Base-by-base conservation (phyloP, 2,329 filamentous ascomycete genomes). In the Cladobotryum mycophilum region DNA sequence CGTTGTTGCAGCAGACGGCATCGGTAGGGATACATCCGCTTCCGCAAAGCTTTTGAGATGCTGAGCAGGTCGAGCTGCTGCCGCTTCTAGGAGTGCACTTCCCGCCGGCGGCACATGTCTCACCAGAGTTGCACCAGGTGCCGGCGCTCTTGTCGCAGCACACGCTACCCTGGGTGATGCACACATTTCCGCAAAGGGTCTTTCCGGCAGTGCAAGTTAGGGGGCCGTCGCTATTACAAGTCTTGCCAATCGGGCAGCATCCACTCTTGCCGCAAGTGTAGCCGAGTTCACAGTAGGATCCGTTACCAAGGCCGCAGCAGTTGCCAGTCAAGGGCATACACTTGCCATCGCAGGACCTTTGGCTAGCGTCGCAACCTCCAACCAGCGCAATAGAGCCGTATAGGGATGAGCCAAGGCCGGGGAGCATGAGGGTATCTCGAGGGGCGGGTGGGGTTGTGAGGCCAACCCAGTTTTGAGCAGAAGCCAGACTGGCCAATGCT, bases 221-320 rank as follows among this genome's bases (percentile, higher is more conserved):
- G 11, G 41, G n/a, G 12, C 49, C n/a, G 15, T 22, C 41, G 9
- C 18, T 25, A 33, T 52, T 56, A 34, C 56, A 67, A 11, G 55
- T 58, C 45, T 61, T 48, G 15, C 64, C 63, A 36, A 52, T 38
- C 22, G 46, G 54, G 49, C 67, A 69, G 53, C 68, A 69, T 17
- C 61, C 58, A 18, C 56, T 53, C 6, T 38, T 14, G 34, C 47
- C 42, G 50, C 44, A 47, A 44, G 35, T 34, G 30, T 25, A 37
- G 20, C 52, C 52, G 15, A 40, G 33, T 4, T 51, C 38, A 30
- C 52, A 48, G 34, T 41, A 48, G 38, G 45, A 20, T 25, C 49
- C 44, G 37, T 47, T 41, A 22, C 22, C 36, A 41, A 47, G 22
- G 33, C 25, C 30, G 55, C 63, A 65, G 56, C 68, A 70, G n/a